Conservation (phyloP, 164 flowering plant genomes). For the Platanus orientalis region DNA sequence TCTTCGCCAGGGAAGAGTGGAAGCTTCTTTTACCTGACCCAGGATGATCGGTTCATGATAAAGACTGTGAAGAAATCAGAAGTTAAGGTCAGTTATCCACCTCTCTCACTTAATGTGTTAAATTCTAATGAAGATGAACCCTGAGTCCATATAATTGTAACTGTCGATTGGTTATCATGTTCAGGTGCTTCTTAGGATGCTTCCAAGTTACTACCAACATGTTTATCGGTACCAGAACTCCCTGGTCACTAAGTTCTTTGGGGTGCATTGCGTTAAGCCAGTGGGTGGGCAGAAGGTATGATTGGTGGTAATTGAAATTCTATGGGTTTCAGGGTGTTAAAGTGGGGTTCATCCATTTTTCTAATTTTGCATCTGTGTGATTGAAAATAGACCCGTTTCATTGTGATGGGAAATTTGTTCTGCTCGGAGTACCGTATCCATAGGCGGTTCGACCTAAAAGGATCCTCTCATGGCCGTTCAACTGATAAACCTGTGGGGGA, state of each 20-base stretch:
- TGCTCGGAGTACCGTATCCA: conserved; percentile 74
- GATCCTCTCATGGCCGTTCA: conserved; percentile 73
- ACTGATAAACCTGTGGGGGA: conserved; percentile 59
- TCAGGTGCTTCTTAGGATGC: conserved; percentile 84
- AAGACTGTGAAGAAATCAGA: too few species aligned
- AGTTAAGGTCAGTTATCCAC: too few species aligned
- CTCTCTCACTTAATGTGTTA: too few species aligned
- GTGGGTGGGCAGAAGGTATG: conserved; percentile 51
- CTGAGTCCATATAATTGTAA: too few species aligned
- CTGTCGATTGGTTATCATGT: conserved; percentile 1
- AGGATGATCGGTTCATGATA: too few species aligned
- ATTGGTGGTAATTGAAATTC: not conserved
- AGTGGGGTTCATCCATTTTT: not conserved
- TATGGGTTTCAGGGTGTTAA: not conserved
- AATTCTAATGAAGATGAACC: too few species aligned
- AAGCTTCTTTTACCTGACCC: too few species aligned
- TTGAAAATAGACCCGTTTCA: conserved; percentile 48
- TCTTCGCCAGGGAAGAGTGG: too few species aligned
- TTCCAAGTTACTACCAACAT: conserved; percentile 71
- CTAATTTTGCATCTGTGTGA: not conserved
- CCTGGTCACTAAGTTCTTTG: conserved; percentile 54
- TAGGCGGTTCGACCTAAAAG: conserved; percentile 71
- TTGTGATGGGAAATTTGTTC: conserved; percentile 76
- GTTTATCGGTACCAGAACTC: conserved; percentile 63
- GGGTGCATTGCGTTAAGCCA: conserved; percentile 53